Percentiles rank a stretch among this genome's conserved stretches.
Evolutionary conservation across 805 yeast genomes (phyloP).

Genomic region (Candida schatavii): DNA sequence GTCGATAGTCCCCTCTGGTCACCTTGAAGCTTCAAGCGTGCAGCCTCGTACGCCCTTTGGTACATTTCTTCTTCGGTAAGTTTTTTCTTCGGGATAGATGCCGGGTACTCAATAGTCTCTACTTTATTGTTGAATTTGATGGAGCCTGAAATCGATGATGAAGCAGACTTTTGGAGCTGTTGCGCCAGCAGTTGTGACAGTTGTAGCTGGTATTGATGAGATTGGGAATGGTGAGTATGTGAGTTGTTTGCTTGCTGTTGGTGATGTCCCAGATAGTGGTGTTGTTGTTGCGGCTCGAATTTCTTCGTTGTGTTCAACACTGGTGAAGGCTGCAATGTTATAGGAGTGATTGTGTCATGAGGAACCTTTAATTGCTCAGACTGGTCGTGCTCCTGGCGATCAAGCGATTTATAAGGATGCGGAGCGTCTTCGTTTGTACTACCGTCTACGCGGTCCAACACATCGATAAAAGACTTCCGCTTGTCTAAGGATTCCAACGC

Average conservation of each 20-base stretch:
- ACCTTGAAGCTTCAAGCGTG: slow-evolving; percentile 57
- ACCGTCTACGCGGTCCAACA: not conserved
- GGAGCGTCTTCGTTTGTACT: not conserved
- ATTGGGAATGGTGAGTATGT: too few species aligned
- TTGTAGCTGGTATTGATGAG: not conserved
- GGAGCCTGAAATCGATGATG: slow-evolving; percentile 27
- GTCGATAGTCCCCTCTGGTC: slow-evolving; percentile 11
- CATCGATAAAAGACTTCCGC: slow-evolving; percentile 4
- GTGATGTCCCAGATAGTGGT: not conserved
- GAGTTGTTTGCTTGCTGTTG: not conserved
- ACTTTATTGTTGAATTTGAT: slow-evolving; percentile 37
- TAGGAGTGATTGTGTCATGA: not conserved
- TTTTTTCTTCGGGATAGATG: slow-evolving; percentile 14
- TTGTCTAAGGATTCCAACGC: slow-evolving; percentile 5
- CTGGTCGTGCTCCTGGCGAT: not conserved
- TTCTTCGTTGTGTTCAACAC: slow-evolving; percentile 2
- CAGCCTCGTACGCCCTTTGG: slow-evolving; percentile 52
- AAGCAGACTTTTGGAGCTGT: not conserved
- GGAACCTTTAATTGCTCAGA: not conserved
- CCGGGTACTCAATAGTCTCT: slow-evolving; percentile 26
- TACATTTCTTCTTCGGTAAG: slow-evolving; percentile 52
- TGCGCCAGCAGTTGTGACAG: not conserved
- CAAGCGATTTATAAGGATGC: slow-evolving; percentile 2
- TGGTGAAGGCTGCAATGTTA: slow-evolving; percentile 3
- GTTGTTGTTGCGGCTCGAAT: not conserved